phyloP scores from a whole-genome alignment of 805 yeast genomes.

The Saccharomycopsis capsularis region DNA sequence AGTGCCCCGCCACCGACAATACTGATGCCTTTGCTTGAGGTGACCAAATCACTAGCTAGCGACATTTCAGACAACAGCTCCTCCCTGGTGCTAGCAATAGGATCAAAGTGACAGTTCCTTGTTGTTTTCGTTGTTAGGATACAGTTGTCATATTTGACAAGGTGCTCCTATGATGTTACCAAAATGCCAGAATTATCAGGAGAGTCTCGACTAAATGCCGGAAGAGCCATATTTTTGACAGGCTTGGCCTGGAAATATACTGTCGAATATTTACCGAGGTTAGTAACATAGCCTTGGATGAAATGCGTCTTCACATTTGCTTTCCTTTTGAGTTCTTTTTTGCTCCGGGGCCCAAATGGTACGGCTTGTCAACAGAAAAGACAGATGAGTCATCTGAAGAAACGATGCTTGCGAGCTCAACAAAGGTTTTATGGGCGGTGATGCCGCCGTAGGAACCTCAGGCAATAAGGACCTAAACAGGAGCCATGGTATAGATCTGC shows the following conservation, averaged over 20 bases:
- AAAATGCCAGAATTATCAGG: neutral
- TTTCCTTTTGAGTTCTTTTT: neutral
- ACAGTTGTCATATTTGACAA: constrained; percentile 36
- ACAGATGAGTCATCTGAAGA: constrained; percentile 27
- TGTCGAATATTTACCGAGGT: neutral
- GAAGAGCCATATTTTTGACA: neutral
- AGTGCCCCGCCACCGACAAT: constrained; percentile 49
- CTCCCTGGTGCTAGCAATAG: constrained; percentile 34
- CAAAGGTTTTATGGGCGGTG: constrained; percentile 8
- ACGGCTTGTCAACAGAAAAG: constrained; percentile 21
- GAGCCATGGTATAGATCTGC: too few relatives aligned
- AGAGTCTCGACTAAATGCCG: neutral
- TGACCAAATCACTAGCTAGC: constrained; percentile 21
- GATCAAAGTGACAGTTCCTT: constrained; percentile 49
- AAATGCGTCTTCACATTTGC: constrained; percentile 7
- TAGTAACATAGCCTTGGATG: constrained; percentile 7
- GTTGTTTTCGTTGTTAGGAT: constrained; percentile 44
- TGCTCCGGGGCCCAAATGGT: neutral
- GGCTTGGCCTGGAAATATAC: neutral
- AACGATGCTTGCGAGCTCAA: constrained; percentile 23
- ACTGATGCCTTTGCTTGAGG: constrained; percentile 20
- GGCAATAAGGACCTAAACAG: constrained; percentile 10
- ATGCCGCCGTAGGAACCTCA: constrained; percentile 17
- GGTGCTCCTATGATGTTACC: neutral
- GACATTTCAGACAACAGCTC: constrained; percentile 38